phyloP scores from a whole-genome alignment of 306 rosid species.

The Corylus americana region DNA sequence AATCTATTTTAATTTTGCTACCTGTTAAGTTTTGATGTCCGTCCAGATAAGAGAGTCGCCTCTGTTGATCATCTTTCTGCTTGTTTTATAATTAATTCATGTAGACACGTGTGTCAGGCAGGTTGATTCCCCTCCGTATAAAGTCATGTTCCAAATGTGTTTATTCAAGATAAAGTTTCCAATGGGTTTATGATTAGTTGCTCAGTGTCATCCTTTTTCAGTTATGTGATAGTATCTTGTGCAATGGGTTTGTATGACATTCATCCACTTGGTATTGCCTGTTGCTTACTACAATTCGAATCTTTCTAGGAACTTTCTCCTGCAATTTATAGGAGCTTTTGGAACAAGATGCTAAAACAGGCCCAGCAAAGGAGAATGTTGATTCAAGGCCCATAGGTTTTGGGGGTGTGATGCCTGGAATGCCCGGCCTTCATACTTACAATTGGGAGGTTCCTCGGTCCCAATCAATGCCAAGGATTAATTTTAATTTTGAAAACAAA shows the following conservation, averaged over 20 bases:
- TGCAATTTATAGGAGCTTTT: slow-evolving; percentile 33
- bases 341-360: slow-evolving; percentile 30
- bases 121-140: not conserved
- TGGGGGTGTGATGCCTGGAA: no score
- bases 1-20: not conserved
- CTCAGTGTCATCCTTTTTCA: not conserved
- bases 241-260: slow-evolving; percentile 22
- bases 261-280: not conserved
- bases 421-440: no score
- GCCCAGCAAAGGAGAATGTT: slow-evolving; percentile 50
- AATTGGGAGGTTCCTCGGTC: no score
- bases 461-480: no score
- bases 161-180: not conserved
- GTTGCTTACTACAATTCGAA: not conserved
- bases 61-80: no score
- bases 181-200: not conserved
- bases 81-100: not conserved
- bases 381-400: slow-evolving; percentile 26
- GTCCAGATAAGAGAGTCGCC: not conserved
- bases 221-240: not conserved
- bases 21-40: not conserved
- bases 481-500: no score
- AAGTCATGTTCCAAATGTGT: not conserved
- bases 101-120: not conserved
- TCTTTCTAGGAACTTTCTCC: slow-evolving; percentile 7